Evolutionary conservation across 2,329 filamentous ascomycete genomes (phyloP), one percentile per base, ranked within the genome.

Genomic region (Penicillium sp.): DNA sequence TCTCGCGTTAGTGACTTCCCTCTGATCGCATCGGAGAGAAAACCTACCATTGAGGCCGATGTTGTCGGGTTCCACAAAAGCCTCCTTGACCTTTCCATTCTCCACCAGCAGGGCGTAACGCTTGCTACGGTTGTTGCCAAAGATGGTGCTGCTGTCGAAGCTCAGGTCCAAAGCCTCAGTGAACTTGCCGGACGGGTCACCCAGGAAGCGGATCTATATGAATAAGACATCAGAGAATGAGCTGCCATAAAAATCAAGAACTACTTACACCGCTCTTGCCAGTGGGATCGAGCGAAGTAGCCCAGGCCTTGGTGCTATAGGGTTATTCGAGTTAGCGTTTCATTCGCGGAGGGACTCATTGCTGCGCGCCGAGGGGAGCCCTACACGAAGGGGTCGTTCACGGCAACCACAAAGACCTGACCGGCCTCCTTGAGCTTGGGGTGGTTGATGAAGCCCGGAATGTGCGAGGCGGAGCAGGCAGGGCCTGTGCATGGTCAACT

Each of bases 381-480:
- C 73, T 78, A 95, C 88, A 95, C 91, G 69, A 96, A 96, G 18
- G 90, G 82, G 69, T 97, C 92, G 68, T 97, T 97, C 67, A 96
- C 91, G 13, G 88, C 84, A 49, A 97, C 83, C 35, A 97, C 89
- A 65, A 95, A 95, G 40, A 95, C 88, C 64, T 87, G 79, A 42
- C 90, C 91, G 27, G 88, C 89, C 53, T 85, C 78, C 74, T 88
- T 88, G 61, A 95, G 79, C 68, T 85, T 83, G 47, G 85, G 79
- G 67, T 89, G 87, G 66, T 83, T 84, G 71, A 96, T 86, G 74
- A 90, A 97, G 47, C 88, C 87, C 0, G 92, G 92, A 40, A 97
- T 78, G 68, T 97, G 92, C 42, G 75, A 77, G 57, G 80, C 78
- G 15, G 81, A 84, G 74, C 84, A 87, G 9, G 78, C 74, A 33